phyloP scores from a whole-genome alignment of 2,329 filamentous ascomycete genomes.

The Phaeosphaeriaceae sp. region DNA sequence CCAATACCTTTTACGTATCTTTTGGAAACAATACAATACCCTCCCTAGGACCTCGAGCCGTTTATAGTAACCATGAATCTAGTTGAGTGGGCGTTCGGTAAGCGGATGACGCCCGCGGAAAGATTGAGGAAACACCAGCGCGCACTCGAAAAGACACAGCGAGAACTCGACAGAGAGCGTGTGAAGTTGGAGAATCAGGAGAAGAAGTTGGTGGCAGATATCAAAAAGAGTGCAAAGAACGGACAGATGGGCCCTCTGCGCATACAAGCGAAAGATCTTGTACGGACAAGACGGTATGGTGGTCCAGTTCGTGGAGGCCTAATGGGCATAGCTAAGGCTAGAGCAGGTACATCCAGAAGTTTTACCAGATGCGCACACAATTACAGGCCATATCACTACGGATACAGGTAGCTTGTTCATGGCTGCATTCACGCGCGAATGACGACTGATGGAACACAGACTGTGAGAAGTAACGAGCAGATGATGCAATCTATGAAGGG shows the following conservation, averaged over 20 bases:
- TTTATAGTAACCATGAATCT: slow-evolving; percentile 67
- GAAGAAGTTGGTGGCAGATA: slow-evolving; percentile 93
- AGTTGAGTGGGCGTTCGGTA: slow-evolving; percentile 98
- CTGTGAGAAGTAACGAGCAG: slow-evolving; percentile 96
- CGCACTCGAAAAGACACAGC: slow-evolving; percentile 94
- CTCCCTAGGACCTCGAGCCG: no score
- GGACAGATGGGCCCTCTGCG: slow-evolving; percentile 98
- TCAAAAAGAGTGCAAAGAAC: slow-evolving; percentile 98
- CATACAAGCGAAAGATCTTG: slow-evolving; percentile 96
- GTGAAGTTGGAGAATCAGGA: slow-evolving; percentile 98
- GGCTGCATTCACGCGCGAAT: neutral
- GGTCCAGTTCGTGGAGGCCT: neutral
- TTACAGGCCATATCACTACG: slow-evolving; percentile 93
- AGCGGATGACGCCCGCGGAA: slow-evolving; percentile 97
- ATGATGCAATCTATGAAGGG: slow-evolving; percentile 99
- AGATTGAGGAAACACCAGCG: slow-evolving; percentile 92
- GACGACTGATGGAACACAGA: slow-evolving; percentile 61
- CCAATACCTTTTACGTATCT: no score
- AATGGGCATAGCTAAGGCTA: slow-evolving; percentile 11
- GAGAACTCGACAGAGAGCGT: slow-evolving; percentile 92
- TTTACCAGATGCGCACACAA: slow-evolving; percentile 97
- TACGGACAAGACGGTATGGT: slow-evolving; percentile 78
- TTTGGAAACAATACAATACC: no score
- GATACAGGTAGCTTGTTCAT: slow-evolving; percentile 77
- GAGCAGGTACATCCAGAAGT: slow-evolving; percentile 89